Conservation (phyloP, 2,329 filamentous ascomycete species). For the Alternaria panax region DNA sequence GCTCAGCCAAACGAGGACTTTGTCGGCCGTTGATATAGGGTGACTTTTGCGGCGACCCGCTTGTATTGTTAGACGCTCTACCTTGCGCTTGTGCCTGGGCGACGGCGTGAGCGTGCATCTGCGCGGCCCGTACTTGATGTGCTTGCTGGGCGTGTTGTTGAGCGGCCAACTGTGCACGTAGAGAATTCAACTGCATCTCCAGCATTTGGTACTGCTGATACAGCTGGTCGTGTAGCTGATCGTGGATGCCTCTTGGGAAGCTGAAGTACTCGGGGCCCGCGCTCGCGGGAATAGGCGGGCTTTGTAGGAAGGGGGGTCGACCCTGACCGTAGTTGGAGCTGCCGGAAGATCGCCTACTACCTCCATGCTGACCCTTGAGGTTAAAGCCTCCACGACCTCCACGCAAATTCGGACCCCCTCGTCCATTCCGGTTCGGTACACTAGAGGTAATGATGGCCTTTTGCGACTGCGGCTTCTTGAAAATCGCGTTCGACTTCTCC, state of each 20-base stretch:
- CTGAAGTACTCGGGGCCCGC: constrained; percentile 55
- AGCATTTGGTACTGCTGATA: constrained; percentile 58
- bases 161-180: constrained; percentile 47
- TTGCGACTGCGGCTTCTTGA: constrained; percentile 61
- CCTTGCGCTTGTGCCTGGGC: constrained; percentile 47
- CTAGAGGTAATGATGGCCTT: constrained; percentile 63
- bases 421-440: constrained; percentile 58
- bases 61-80: constrained; percentile 43
- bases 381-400: constrained; percentile 56
- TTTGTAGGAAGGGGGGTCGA: constrained; percentile 50
- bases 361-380: constrained; percentile 55
- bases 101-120: constrained; percentile 49
- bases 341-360: constrained; percentile 64
- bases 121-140: constrained; percentile 47
- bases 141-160: constrained; percentile 51
- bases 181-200: constrained; percentile 51
- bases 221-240: constrained; percentile 58
- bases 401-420: constrained; percentile 55
- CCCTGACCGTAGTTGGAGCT: constrained; percentile 58
- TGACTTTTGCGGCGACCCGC: constrained; percentile 53
- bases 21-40: constrained; percentile 42
- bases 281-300: constrained; percentile 51
- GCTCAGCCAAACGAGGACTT: constrained; percentile 43
- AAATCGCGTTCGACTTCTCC: constrained; percentile 66
- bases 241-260: constrained; percentile 49